Evolutionary conservation across 2,329 filamentous ascomycete species (phyloP).

Genomic region (Ophiostoma ips): DNA sequence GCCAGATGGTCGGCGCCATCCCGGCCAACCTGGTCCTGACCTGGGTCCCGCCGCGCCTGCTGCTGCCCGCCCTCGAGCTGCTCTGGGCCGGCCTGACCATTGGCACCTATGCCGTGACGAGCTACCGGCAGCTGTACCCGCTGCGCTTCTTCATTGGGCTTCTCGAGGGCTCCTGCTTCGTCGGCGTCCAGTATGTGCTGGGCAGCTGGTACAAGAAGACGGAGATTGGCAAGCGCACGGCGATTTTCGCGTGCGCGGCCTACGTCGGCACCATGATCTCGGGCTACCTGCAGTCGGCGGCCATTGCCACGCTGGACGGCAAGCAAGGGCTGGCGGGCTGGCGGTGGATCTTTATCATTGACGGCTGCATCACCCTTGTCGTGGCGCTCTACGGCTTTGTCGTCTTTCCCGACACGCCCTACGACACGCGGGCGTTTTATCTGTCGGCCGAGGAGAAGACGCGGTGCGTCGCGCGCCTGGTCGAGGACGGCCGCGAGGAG

Average conservation of each 20-base stretch:
- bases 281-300: constrained; percentile 28
- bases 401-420: constrained; percentile 34
- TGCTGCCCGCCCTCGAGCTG: constrained; percentile 10
- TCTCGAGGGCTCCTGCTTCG: constrained; percentile 38
- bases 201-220: constrained; percentile 44
- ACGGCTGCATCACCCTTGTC: constrained; percentile 33
- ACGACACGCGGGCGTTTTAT: constrained; percentile 22
- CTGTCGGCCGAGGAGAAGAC: constrained; percentile 21
- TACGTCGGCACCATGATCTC: constrained; percentile 29
- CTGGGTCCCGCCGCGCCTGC: constrained; percentile 14
- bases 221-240: constrained; percentile 47
- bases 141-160: constrained; percentile 41
- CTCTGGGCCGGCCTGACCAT: constrained; percentile 15
- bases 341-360: constrained; percentile 40
- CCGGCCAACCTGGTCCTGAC: constrained; percentile 12
- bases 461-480: constrained; percentile 25
- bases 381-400: constrained; percentile 36
- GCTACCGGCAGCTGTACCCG: constrained; percentile 23
- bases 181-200: constrained; percentile 34
- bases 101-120: constrained; percentile 12
- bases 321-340: constrained; percentile 32
- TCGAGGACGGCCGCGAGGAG: constrained; percentile 17
- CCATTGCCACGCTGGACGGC: constrained; percentile 25
- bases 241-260: constrained; percentile 47
- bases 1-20: constrained; percentile 15